Evolutionary conservation across 2,329 filamentous ascomycete species (phyloP).

Genomic region (Venturia carpophila): DNA sequence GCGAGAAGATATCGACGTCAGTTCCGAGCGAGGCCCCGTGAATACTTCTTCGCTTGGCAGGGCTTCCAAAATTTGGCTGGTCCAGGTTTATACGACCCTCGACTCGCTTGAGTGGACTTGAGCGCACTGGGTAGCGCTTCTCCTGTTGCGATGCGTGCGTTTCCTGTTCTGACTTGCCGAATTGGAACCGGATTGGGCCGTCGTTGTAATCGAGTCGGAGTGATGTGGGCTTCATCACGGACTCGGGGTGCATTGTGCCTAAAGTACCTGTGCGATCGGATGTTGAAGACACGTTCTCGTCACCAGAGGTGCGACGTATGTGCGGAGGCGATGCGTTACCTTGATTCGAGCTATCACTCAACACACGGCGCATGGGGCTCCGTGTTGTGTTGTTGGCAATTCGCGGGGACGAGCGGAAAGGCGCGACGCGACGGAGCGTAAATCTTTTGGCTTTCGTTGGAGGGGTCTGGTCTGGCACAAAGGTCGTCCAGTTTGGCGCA

Average conservation of each 20-base stretch:
- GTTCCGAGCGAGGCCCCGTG: constrained; percentile 59
- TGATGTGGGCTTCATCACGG: constrained; percentile 21
- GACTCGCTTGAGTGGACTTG: constrained; percentile 84
- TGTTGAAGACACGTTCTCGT: constrained; percentile 31
- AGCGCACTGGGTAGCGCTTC: constrained; percentile 48
- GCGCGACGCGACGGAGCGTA: constrained; percentile 40
- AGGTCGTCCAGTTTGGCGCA: constrained; percentile 5
- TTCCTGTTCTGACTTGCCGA: constrained; percentile 34
- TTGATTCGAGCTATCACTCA: constrained; percentile 62
- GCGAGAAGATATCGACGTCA: constrained; percentile 72
- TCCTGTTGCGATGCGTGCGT: constrained; percentile 41
- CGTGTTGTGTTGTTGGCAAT: constrained; percentile 59
- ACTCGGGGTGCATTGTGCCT: constrained; percentile 18
- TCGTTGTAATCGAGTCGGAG: constrained; percentile 33
- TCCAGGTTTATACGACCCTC: constrained; percentile 86
- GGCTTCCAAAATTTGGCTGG: constrained; percentile 68
- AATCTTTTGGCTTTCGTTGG: constrained; percentile 50
- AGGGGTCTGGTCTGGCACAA: constrained; percentile 30
- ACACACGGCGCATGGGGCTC: constrained; percentile 71
- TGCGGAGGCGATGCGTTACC: constrained; percentile 57
- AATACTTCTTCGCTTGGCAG: constrained; percentile 82
- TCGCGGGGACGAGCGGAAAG: constrained; percentile 51
- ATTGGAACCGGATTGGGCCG: constrained; percentile 42
- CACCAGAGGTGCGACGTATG: constrained; percentile 40
- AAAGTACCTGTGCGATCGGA: not conserved